These are phyloP conservation scores for Escovopsis sp. DNA, from an alignment of 2,329 filamentous ascomycete species.

Conservation along the genomic window DNA sequence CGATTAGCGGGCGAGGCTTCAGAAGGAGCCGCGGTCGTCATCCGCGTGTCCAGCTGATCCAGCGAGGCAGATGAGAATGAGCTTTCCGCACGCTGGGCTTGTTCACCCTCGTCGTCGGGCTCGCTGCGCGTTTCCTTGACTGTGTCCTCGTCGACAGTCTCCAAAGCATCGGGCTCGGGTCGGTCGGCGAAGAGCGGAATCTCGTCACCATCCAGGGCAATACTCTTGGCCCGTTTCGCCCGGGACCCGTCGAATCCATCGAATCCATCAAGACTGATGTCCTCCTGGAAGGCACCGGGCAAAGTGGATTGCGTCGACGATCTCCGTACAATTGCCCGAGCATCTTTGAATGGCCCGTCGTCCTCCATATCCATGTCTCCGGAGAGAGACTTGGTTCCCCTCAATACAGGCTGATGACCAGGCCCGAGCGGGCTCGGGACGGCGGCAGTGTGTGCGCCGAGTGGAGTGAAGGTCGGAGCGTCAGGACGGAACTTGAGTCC, in stretches of 20 bases:
- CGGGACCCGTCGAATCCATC: slow-evolving; percentile 49
- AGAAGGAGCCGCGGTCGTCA: slow-evolving; percentile 35
- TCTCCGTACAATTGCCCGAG: slow-evolving; percentile 64
- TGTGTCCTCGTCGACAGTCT: slow-evolving; percentile 10
- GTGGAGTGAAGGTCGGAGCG: slow-evolving; percentile 61
- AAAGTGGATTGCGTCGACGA: slow-evolving; percentile 20
- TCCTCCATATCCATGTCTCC: slow-evolving; percentile 49
- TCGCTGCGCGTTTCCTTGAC: slow-evolving; percentile 10
- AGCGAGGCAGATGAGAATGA: slow-evolving; percentile 39
- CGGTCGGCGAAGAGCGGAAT: slow-evolving; percentile 60
- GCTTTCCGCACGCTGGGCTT: slow-evolving; percentile 27
- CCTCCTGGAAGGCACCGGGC: slow-evolving; percentile 6
- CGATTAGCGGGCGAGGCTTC: slow-evolving; percentile 35
- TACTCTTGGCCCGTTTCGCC: slow-evolving; percentile 58
- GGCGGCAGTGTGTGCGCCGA: slow-evolving; percentile 29
- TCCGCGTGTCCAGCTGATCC: slow-evolving; percentile 38
- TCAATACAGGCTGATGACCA: slow-evolving; percentile 26
- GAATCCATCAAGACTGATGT: slow-evolving; percentile 31
- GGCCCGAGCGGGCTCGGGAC: slow-evolving; percentile 30
- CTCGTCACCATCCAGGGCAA: slow-evolving; percentile 50
- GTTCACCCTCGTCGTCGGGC: slow-evolving; percentile 26
- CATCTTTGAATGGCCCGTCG: slow-evolving; percentile 50
- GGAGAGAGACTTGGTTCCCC: slow-evolving; percentile 44
- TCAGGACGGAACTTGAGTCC: slow-evolving; percentile 59
- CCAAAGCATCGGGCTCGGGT: slow-evolving; percentile 11